Evolutionary conservation across 352 stramenopile genomes (phyloP), one percentile per base, ranked within the genome.

Genomic region (Blastocystis sp.): DNA sequence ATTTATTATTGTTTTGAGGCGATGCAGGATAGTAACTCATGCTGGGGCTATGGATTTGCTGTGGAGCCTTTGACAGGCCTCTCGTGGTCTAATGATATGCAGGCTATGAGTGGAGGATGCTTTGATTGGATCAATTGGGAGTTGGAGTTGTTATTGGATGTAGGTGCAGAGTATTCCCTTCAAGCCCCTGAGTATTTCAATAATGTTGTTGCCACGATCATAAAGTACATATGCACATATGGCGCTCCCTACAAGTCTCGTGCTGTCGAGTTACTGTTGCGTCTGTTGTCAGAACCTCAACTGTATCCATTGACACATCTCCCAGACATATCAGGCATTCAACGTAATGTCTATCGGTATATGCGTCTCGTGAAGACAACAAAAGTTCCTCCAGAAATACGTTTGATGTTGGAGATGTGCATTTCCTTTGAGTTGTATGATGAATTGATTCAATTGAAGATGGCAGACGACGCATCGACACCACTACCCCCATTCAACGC

Each of bases 191-290:
- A 75, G 35, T 89, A 77, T 56, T 89, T 76, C 60, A 76, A 89
- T 42, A 35, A 30, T 19, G 78, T 89, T 5, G 48, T 78, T 17
- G 22, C 13, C 1, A 89, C 60, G 6, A 89, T 89, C 48, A 42
- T 89, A 19, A 27, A 48, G n/a, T 89, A 89, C 30, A 9, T 89
- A 11, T 58, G 78, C 33, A 89, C 78, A 0, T 89, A 79, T 42
- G 78, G 78, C 22, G 78, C 78, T 48, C 78, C 78, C 5, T 89
- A 89, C 66, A 89, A 89, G 35, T 89, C 66, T 37, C 78, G 78
- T 48, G 66, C 66, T 15, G 66, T 66, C n/a, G 78, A 89, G 78
- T 56, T 89, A 35, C 78, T 89, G 24, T 53, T 89, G n/a, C 60
- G 54, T 22, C 44, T 89, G 22, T 62, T 89, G 40, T 89, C 78